Percentiles rank a stretch among this genome's conserved stretches.
Evolutionary conservation across 2,329 filamentous ascomycete genomes (phyloP).

Genomic region (Harringtonia aguacate): DNA sequence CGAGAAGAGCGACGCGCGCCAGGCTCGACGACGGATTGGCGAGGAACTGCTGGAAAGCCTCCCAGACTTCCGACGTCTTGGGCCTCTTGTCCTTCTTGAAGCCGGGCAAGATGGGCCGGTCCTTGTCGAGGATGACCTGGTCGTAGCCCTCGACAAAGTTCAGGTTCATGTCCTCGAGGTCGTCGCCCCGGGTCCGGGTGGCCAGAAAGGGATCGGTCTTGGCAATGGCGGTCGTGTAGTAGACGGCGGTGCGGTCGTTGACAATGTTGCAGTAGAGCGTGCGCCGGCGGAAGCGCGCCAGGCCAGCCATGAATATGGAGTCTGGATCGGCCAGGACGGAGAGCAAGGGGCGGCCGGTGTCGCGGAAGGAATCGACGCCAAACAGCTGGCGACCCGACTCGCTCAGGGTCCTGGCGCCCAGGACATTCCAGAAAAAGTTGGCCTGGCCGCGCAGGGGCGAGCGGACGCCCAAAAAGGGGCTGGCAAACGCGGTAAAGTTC

Average conservation of each 20-base stretch:
- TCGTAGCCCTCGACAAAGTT: slow-evolving; percentile 67
- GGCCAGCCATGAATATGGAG: slow-evolving; percentile 74
- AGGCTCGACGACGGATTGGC: slow-evolving; percentile 8
- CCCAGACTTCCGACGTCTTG: background rate
- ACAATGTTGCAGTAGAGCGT: slow-evolving; percentile 77
- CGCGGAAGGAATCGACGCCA: slow-evolving; percentile 73
- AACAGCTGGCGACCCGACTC: slow-evolving; percentile 82
- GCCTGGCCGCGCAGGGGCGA: slow-evolving; percentile 56
- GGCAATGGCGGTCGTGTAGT: slow-evolving; percentile 73
- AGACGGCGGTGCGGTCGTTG: slow-evolving; percentile 73
- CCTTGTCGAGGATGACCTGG: slow-evolving; percentile 62
- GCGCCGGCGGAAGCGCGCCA: slow-evolving; percentile 65
- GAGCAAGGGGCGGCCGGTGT: slow-evolving; percentile 71
- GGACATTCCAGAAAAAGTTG: slow-evolving; percentile 66
- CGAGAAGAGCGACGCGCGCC: slow-evolving; percentile 6
- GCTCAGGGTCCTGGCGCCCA: slow-evolving; percentile 72
- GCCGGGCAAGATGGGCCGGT: slow-evolving; percentile 38
- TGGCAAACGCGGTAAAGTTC: slow-evolving; percentile 91
- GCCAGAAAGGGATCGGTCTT: slow-evolving; percentile 63
- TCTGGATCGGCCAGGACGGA: slow-evolving; percentile 71
- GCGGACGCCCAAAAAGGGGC: slow-evolving; percentile 69
- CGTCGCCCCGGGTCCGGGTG: slow-evolving; percentile 13
- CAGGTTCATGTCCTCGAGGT: slow-evolving; percentile 55
- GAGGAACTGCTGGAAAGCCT: slow-evolving; percentile 4
- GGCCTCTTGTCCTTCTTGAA: background rate